These are phyloP conservation scores for Fraxinus velutina DNA, from an alignment of 305 asterid species.

Conservation along the genomic window DNA sequence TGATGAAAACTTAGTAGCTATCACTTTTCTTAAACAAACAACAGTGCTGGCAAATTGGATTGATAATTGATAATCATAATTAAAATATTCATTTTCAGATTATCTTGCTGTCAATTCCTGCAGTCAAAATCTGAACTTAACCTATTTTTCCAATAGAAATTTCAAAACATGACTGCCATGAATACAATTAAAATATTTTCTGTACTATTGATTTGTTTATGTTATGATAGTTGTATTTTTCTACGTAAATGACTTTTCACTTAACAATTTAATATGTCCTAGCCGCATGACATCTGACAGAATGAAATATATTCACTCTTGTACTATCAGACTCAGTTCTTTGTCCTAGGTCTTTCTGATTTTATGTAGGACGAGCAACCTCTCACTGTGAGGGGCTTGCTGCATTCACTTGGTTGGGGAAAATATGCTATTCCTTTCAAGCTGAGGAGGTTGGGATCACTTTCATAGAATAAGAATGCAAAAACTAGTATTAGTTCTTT, in stretches of 20 bases:
- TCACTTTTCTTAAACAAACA: background rate
- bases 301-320: background rate
- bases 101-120: background rate
- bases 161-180: background rate
- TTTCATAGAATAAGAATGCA: background rate
- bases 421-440: conserved; percentile 53
- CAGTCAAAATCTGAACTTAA: background rate
- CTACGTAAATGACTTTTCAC: background rate
- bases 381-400: conserved; percentile 41
- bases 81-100: background rate
- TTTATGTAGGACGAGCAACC: conserved; percentile 35
- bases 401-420: conserved; percentile 57
- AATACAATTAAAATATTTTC: too few relatives aligned
- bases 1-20: background rate
- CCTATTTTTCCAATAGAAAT: background rate
- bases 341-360: conserved; percentile 3
- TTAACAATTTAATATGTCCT: background rate
- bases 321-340: background rate
- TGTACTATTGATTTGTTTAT: background rate
- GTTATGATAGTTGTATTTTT: background rate
- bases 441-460: conserved; percentile 60
- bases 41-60: background rate
- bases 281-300: background rate
- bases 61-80: background rate
- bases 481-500: background rate